Evolutionary conservation across 805 yeast genomes (phyloP).

Genomic region (Kuraishia hungarica): DNA sequence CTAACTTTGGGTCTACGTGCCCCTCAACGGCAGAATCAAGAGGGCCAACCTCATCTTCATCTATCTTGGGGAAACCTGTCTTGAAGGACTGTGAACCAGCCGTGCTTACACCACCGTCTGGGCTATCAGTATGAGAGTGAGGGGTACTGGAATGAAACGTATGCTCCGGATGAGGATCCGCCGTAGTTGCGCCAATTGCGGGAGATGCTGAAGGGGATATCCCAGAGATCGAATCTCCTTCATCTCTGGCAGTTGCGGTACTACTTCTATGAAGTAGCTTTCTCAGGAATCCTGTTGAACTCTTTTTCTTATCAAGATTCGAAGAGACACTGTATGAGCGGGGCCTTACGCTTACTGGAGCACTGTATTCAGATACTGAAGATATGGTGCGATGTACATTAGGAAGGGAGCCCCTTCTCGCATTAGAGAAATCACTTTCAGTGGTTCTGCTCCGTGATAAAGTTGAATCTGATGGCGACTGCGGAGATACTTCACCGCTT

Average conservation of each 20-base stretch:
- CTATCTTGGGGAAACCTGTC: background rate
- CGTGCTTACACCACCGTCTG: background rate
- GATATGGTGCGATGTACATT: background rate
- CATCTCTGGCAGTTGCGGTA: background rate
- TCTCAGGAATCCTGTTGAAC: background rate
- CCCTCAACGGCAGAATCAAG: background rate
- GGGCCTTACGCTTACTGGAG: background rate
- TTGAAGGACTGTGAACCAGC: background rate
- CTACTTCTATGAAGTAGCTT: background rate
- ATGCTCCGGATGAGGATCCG: background rate
- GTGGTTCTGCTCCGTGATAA: background rate
- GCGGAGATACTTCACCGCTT: background rate
- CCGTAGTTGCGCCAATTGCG: background rate
- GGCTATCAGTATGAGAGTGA: background rate
- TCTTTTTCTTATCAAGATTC: slow-evolving; percentile 3
- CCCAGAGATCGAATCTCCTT: background rate
- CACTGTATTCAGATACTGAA: background rate
- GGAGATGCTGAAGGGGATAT: background rate
- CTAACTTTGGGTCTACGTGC: slow-evolving; percentile 34
- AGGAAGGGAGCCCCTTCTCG: background rate
- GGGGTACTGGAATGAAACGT: no score
- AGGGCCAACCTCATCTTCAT: slow-evolving; percentile 1
- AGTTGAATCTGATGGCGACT: background rate
- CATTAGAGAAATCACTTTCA: background rate
- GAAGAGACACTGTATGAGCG: slow-evolving; percentile 10